Percentiles rank a stretch among this genome's conserved stretches.
These are phyloP conservation scores for Monascus ruber DNA, from an alignment of 2,329 filamentous ascomycete genomes.

Conservation along the genomic window DNA sequence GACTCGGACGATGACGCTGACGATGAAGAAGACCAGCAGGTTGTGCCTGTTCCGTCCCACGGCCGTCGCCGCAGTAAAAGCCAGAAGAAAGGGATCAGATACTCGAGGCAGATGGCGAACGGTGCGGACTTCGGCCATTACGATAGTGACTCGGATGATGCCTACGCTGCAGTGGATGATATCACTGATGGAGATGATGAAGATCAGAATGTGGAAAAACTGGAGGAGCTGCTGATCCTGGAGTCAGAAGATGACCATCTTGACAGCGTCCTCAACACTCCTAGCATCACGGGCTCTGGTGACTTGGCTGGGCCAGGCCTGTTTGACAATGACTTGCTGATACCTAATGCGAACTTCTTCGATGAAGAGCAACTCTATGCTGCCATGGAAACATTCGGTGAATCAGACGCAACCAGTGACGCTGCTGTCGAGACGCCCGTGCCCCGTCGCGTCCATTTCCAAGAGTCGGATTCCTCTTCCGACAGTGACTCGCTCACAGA, in stretches of 20 bases:
- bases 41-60: conserved; percentile 32
- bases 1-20: conserved; percentile 30
- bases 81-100: conserved; percentile 31
- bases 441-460: conserved; percentile 62
- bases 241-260: conserved; percentile 28
- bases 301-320: conserved; percentile 46
- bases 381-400: conserved; percentile 27
- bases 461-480: conserved; percentile 46
- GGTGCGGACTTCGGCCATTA: conserved; percentile 24
- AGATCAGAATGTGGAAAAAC: conserved; percentile 63
- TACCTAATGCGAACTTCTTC: conserved; percentile 30
- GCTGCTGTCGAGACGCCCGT: conserved; percentile 30
- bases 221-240: conserved; percentile 67
- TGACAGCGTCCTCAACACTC: conserved; percentile 11
- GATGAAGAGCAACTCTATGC: conserved; percentile 32
- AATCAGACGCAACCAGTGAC: conserved; percentile 25
- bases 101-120: conserved; percentile 19
- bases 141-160: conserved; percentile 48
- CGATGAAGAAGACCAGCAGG: conserved; percentile 33
- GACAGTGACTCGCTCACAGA: conserved; percentile 44
- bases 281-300: conserved; percentile 14
- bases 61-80: conserved; percentile 19
- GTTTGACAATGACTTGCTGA: conserved; percentile 31
- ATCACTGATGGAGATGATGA: conserved; percentile 72
- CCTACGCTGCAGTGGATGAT: conserved; percentile 66